phyloP scores from a whole-genome alignment of 2,329 filamentous ascomycete genomes.

The Ustulina deusta region DNA sequence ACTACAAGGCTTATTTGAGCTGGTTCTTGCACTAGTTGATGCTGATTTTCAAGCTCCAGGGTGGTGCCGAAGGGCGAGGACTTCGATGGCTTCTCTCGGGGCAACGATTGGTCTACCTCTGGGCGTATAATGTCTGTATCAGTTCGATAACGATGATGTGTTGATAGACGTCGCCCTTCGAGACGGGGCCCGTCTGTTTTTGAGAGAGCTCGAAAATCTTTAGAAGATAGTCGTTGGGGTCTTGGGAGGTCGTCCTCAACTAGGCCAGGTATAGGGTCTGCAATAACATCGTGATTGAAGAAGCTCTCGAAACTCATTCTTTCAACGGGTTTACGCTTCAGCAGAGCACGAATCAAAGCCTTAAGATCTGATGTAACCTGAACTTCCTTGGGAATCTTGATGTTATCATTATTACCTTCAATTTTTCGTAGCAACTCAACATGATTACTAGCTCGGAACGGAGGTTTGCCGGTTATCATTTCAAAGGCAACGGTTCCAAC shows the following conservation, averaged over 20 bases:
- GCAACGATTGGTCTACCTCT: constrained; percentile 54
- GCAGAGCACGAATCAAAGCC: constrained; percentile 78
- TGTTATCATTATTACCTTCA: constrained; percentile 86
- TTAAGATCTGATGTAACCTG: constrained; percentile 82
- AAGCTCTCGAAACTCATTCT: constrained; percentile 88
- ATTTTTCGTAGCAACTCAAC: constrained; percentile 94
- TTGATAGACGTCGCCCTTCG: constrained; percentile 53
- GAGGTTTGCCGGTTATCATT: constrained; percentile 91
- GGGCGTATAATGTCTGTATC: constrained; percentile 55
- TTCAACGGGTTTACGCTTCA: constrained; percentile 88
- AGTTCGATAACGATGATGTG: constrained; percentile 56
- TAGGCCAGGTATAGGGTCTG: constrained; percentile 80
- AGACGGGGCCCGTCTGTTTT: constrained; percentile 50
- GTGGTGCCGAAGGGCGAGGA: constrained; percentile 61
- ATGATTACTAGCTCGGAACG: constrained; percentile 92
- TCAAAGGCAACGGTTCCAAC: constrained; percentile 96
- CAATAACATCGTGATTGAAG: constrained; percentile 80
- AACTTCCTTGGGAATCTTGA: constrained; percentile 82
- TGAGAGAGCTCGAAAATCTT: constrained; percentile 52
- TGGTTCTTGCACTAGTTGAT: constrained; percentile 48
- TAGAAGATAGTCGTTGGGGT: constrained; percentile 51
- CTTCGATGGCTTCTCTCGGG: constrained; percentile 57
- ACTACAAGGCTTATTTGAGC: constrained; percentile 55
- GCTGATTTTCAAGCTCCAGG: constrained; percentile 52
- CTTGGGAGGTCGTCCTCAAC: constrained; percentile 78